Evolutionary conservation across 495 filamentous ascomycete species (phyloP), one percentile per base, ranked within the genome.

Genomic region (Cercophora samala): DNA sequence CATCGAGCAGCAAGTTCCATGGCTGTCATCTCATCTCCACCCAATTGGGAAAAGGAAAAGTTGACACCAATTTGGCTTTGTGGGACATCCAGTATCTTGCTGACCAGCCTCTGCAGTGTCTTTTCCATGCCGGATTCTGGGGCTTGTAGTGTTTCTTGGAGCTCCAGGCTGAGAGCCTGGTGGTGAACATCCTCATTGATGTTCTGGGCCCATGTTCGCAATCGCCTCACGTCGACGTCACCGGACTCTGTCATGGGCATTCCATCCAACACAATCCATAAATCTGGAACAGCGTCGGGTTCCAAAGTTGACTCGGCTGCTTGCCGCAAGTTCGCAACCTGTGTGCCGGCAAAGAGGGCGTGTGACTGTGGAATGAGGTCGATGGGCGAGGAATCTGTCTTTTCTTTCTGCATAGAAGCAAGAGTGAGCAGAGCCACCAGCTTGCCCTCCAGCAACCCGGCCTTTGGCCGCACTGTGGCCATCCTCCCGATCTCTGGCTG

Each of bases 141-240:
- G 6, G 71, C 68, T 52, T 75, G 71, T 26, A 79, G 53, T 3
- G 68, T 60, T 26, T 77, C 77, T 22, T 78, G 76, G 21, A 71
- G 75, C 32, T 81, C 78, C 42, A 81, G 65, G 52, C 76, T 77
- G 59, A 78, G 66, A 25, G 81, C 78, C 62, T 78, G 79, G 23
- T 77, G 76, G 60, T 80, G 73, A 19, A 79, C 58, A 54, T 80
- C 75, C 22, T 82, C 76, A 60, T 82, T 82, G 42, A 79, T 78
- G 62, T 83, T 83, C 66, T 83, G 81, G 8, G 74, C 75, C 81
- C 81, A 83, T 0, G 81, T 83, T 24, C 80, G 80, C 59, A 83
- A 46, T 53, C 76, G 76, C 32, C 81, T 79, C 51, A 76, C 70
- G 64, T 83, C 76, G 58, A 76, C 55, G 24, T 80, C 74, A 46